A percentile compares a stretch with the other conserved stretches of the same genome.
phyloP scores from a whole-genome alignment of 1,139 yeast genomes.

The Geotrichum restrictum region DNA sequence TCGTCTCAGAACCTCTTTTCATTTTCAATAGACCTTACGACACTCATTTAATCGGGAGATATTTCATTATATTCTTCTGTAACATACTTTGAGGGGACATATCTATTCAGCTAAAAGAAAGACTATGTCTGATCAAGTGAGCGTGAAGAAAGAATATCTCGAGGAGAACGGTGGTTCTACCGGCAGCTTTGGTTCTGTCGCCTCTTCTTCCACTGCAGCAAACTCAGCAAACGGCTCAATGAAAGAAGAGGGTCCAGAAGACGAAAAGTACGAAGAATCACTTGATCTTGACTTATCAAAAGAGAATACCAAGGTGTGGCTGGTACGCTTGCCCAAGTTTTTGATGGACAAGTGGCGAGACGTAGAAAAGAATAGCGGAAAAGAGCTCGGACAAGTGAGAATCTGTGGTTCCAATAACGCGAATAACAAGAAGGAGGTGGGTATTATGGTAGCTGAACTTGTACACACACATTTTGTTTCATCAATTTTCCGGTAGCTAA shows the following conservation, averaged over 20 bases:
- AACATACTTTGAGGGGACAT: no score
- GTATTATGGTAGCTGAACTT: no score
- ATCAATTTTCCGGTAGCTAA: constrained; percentile 26
- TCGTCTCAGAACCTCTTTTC: no score
- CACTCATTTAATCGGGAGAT: no score
- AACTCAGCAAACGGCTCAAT: constrained; percentile 1
- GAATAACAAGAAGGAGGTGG: constrained; percentile 40
- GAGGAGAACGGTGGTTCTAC: background rate
- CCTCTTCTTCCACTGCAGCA: constrained; percentile 2
- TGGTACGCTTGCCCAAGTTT: constrained; percentile 84
- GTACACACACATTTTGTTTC: no score
- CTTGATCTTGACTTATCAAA: constrained; percentile 42
- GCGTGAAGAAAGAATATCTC: constrained; percentile 2
- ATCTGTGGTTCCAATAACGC: constrained; percentile 50
- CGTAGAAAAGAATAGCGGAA: constrained; percentile 55
- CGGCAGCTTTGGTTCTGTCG: background rate
- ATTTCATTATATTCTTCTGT: no score
- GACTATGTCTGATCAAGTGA: constrained; percentile 6
- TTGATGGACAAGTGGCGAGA: constrained; percentile 79
- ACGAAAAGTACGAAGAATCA: constrained; percentile 41
- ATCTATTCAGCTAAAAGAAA: background rate
- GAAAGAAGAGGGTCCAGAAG: constrained; percentile 25
- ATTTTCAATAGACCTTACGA: no score
- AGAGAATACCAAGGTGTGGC: constrained; percentile 65
- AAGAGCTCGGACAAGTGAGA: constrained; percentile 75